Evolutionary conservation across 495 filamentous ascomycete species (phyloP).

Genomic region (Penicillium turbatum): DNA sequence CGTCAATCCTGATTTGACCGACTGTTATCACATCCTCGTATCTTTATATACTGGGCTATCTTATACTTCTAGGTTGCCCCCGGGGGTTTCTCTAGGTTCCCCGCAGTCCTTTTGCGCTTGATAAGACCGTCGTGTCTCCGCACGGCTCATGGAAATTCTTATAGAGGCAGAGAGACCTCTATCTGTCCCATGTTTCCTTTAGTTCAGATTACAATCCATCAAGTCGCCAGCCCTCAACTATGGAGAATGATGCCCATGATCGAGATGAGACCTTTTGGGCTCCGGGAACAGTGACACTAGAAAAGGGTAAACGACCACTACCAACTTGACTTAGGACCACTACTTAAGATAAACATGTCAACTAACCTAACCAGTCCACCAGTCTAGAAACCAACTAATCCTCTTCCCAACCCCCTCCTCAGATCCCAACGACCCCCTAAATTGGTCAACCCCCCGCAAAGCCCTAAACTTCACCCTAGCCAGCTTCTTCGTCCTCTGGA

Average conservation of each 20-base stretch:
- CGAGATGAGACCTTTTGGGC: slow-evolving; percentile 24
- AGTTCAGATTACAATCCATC: not conserved
- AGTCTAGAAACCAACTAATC: slow-evolving; percentile 18
- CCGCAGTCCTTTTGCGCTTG: not conserved
- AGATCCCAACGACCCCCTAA: slow-evolving; percentile 33
- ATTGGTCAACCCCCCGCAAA: slow-evolving; percentile 33
- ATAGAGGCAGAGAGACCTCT: not conserved
- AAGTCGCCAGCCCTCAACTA: not conserved
- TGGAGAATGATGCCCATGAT: slow-evolving; percentile 14
- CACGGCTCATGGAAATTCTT: not conserved
- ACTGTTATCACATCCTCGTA: slow-evolving; percentile 2
- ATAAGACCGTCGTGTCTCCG: slow-evolving; percentile 7
- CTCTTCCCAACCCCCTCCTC: slow-evolving; percentile 23
- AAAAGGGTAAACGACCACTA: slow-evolving; percentile 14
- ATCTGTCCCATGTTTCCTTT: no score
- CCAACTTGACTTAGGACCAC: not conserved
- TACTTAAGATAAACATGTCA: not conserved
- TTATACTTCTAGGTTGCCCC: no score
- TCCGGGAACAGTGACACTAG: slow-evolving; percentile 22
- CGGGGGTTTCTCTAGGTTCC: not conserved
- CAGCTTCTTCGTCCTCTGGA: slow-evolving; percentile 39
- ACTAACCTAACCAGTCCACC: slow-evolving; percentile 14
- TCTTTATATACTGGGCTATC: no score
- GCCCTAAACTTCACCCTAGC: slow-evolving; percentile 34
- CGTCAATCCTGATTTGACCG: slow-evolving; percentile 12